Evolutionary conservation across 1,139 yeast genomes (phyloP), one percentile per base, ranked within the genome.

Genomic region (Spencermartinsiella ligniputridi): DNA sequence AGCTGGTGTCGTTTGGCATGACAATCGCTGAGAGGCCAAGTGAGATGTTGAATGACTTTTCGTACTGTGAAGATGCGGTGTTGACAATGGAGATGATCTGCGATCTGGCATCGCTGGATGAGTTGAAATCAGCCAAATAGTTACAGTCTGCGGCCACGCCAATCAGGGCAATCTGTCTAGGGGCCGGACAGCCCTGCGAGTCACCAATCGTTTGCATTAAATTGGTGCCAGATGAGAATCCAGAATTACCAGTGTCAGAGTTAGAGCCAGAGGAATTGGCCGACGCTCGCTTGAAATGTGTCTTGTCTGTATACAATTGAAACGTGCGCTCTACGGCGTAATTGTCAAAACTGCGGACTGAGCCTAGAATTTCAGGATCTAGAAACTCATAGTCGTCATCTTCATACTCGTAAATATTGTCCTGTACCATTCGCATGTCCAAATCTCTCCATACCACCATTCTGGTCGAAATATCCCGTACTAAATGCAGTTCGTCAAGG

Each of bases 91-190:
- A 55, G 29, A 67, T 57, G 21, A 68, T 52, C 45, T 64, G 60
- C 18, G 61, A 55, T 4, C 64, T 58, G 5, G 67, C 66, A 3
- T 56, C 60, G 4, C 58, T 48, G n/a, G 58, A 45, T 16, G 54
- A 47, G 42, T 56, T 54, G 54, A 66, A 67, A 34, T 48, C 48
- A n/a, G 53, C 39, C 38, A 65, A 34, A 48, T 56, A 67, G 47
- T 61, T 61, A 50, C 70, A 67, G 51, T 68, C 72, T 2, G 63
- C 70, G 6, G 67, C 70, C 8, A 66, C 54, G 2, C 72, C 72
- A 13, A 68, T 56, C 20, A 64, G 52, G 1, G 71, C 68, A 22
- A 61, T 55, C 42, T 56, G 52, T 22, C 62, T 56, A 15, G 56
- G 57, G 1, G 50, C 48, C n/a, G 70, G 68, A 37, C 70, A 66